Evolutionary conservation across 2,329 filamentous ascomycete genomes (phyloP), one percentile per base, ranked within the genome.

Genomic region (Penicillium sclerotigenum): DNA sequence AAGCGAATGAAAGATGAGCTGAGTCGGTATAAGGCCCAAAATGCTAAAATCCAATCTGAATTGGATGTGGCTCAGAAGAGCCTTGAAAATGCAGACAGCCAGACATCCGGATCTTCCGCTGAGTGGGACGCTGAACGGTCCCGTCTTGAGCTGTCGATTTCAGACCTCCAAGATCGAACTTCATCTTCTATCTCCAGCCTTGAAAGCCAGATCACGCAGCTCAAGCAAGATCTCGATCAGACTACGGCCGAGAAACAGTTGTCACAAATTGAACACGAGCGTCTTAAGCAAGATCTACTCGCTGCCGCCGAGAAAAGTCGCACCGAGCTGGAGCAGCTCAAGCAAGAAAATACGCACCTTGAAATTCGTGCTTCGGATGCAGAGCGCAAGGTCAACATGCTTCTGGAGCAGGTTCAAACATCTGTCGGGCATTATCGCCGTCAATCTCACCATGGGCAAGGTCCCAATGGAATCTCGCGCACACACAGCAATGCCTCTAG

Each of bases 1-100:
- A 92, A 94, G 75, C 93, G 95, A 74, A 93, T 99, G 82, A 97
- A 97, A 79, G 91, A 97, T 68, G 94, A 99, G 76, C 81, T 99
- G n/a, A 82, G 88, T 52, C 90, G 91, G 56, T 94, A 95, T 77
- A 97, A 97, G 81, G 77, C 85, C 13, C 89, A 94, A 59, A 97
- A 97, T 68, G 79, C 81, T 18, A 88, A 89, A 58, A 80, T 99
- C 38, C 92, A 94, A 73, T 83, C 86, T 45, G 91, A 97, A 68
- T 79, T 97, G n/a, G 83, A 88, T 36, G 81, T 83, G 52, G 79
- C 86, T 11, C 51, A 87, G 84, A 85, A 82, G 64, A 81, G 74
- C 64, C 67, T 76, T 36, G 73, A 79, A 58, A 71, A 62, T 59
- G 68, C 68, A 47, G 73, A 69, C 34, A 72, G 66, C 55, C 71